Base-by-base conservation (phyloP, 2,329 filamentous ascomycete species). In the Tothia fuscella region DNA sequence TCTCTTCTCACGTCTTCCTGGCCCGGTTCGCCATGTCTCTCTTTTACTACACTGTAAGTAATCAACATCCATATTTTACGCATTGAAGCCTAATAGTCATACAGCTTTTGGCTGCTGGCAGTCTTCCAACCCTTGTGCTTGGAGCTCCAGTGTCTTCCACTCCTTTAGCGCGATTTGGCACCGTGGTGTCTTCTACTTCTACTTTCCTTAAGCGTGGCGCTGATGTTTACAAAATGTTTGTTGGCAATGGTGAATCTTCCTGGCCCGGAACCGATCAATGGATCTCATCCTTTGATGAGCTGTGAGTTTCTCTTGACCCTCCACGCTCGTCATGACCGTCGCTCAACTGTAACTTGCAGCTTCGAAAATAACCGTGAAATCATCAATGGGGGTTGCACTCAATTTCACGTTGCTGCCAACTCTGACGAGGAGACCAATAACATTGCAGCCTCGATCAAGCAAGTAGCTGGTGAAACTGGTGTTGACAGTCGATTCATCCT, bases 401-500 rank as follows among this genome's bases (percentile, higher is more conserved):
- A 56, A 32, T 54, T 56, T 42, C 51, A 51, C 43, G 54, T 53
- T 9, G 45, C 54, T n/a, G 56, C 65, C 51, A 58, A 66, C 49
- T 55, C 53, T 17, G 51, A 54, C 30, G 44, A 51, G 6, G 65
- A 67, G 48, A 60, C 55, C 13, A 47, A 52, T 19, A 51, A 58
- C 36, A 56, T 68, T 46, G 57, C 60, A 41, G 41, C 51, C 13
- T 60, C 59, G 26, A 62, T 68, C 47, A 43, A 55, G 17, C 37
- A 48, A 33, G 47, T 60, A 20, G 53, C 59, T 31, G 43, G 42
- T 3, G 42, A 50, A 5, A 55, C 57, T 6, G 53, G 54, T 28
- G 51, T 69, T 7, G 57, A 62, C 39, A 40, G 56, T n/a, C 56
- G 60, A 26, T 62, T 65, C 55, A 60, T 68, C 43, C 53, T 68